Evolutionary conservation across 805 yeast genomes (phyloP), one percentile per base, ranked within the genome.

Genomic region (Saccharomycodes ludwigii): DNA sequence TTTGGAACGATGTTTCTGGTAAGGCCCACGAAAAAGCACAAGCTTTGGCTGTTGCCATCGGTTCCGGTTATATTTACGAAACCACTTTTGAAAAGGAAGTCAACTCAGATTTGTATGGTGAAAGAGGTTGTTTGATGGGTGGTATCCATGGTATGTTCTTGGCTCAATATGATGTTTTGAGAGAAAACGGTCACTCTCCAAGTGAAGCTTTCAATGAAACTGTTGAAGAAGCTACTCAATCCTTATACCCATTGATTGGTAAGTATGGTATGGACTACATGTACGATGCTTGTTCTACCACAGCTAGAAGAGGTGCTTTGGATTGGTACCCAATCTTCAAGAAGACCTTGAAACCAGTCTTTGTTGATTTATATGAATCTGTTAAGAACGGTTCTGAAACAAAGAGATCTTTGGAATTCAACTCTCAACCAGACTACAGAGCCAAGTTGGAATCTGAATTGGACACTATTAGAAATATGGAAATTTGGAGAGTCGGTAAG

Each of bases 111-210:
- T 73, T 91, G 59, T 91, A 91, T 73, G 98, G 98, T 71, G 98
- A 91, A 76, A 84, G 98, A 75, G 98, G 98, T 61, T 91, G 97
- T 71, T 73, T 91, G 52, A 91, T 88, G 98, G 98, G 97, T 64
- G 97, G 97, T 76, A 88, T 91, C 73, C 98, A 91, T 74, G 98
- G 98, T 76, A 91, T 91, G 97, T 91, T 91, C 91, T 76, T 91
- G 58, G 98, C 98, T 52, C 98, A 91, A 73, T 91, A 91, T 76
- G 98, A 91, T 70, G 98, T 91, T 42, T 78, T 91, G 64, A 86
- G 98, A 73, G 97, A 88, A 73, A 85, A 93, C 62, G 98, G 98
- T 47, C 98, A 91, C 78, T 73, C 96, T 47, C 98, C 98, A 71
- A 84, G 96, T 40, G 98, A 91, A 74, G 97, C 98, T 54, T 91